A percentile compares a stretch with the other conserved stretches of the same genome.
phyloP scores from a whole-genome alignment of 2,329 filamentous ascomycete species.

The Arthrinium puccinioides region DNA sequence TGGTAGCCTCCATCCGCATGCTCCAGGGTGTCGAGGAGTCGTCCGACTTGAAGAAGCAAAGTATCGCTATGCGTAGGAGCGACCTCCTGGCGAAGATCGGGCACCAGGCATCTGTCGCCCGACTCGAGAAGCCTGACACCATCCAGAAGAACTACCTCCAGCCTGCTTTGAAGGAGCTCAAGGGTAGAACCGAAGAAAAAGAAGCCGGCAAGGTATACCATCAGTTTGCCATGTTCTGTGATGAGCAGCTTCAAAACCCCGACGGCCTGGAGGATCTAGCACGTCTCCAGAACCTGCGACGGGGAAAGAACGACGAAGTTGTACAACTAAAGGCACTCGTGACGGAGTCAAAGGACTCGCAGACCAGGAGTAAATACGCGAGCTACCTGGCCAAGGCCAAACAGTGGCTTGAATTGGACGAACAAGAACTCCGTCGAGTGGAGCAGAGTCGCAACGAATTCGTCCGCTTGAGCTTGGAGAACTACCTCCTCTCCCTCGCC shows the following conservation, averaged over 20 bases:
- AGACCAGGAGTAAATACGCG: slow-evolving; percentile 49
- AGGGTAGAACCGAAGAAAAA: slow-evolving; percentile 55
- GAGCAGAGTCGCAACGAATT: slow-evolving; percentile 72
- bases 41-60: slow-evolving; percentile 58
- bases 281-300: slow-evolving; percentile 69
- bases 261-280: slow-evolving; percentile 79
- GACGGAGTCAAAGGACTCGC: slow-evolving; percentile 39
- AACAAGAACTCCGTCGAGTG: slow-evolving; percentile 76
- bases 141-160: slow-evolving; percentile 84
- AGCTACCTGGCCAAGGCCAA: slow-evolving; percentile 65
- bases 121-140: slow-evolving; percentile 81
- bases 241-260: slow-evolving; percentile 83
- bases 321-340: slow-evolving; percentile 59
- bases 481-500: slow-evolving; percentile 78
- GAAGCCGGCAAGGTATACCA: slow-evolving; percentile 87
- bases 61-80: slow-evolving; percentile 64
- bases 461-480: slow-evolving; percentile 82
- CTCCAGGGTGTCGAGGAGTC: slow-evolving; percentile 65
- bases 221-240: slow-evolving; percentile 91
- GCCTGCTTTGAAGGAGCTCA: slow-evolving; percentile 76
- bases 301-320: slow-evolving; percentile 77
- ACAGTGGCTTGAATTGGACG: slow-evolving; percentile 84
- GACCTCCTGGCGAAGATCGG: slow-evolving; percentile 83
- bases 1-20: slow-evolving; percentile 81
- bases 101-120: slow-evolving; percentile 80